A percentile compares a stretch with the other conserved stretches of the same genome.
phyloP scores from a whole-genome alignment of 441 rosid species.

The Mallotus japonicus region DNA sequence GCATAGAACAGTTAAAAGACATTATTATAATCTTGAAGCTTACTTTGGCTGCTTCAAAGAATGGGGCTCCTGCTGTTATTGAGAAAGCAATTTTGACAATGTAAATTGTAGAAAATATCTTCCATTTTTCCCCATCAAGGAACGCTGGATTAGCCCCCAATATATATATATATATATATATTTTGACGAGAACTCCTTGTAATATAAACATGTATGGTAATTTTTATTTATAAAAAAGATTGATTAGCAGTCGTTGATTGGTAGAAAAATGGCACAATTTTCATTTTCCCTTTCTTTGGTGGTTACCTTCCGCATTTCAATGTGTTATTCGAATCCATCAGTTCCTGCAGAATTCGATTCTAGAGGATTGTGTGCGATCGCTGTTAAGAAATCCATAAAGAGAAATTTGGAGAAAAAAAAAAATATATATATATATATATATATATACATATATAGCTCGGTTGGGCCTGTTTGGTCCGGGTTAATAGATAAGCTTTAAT shows the following conservation, averaged over 20 bases:
- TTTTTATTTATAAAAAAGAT: background rate
- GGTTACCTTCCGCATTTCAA: too few species aligned
- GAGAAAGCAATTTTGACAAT: slow-evolving; percentile 13
- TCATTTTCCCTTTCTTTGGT: too few species aligned
- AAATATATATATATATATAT: too few species aligned
- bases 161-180: too few species aligned
- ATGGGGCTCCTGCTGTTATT: background rate
- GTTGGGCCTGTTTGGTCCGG: too few species aligned
- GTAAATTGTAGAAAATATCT: slow-evolving; percentile 6
- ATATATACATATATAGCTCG: too few species aligned
- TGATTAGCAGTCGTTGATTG: background rate
- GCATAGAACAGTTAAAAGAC: background rate
- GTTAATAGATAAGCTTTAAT: too few species aligned
- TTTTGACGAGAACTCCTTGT: background rate
- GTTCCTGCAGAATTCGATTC: too few species aligned
- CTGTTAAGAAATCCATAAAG: too few species aligned
- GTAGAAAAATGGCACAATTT: background rate
- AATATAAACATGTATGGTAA: slow-evolving; percentile 3
- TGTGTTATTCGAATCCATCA: too few species aligned
- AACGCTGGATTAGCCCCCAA: background rate
- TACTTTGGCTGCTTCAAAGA: background rate
- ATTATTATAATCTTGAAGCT: background rate
- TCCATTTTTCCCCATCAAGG: background rate
- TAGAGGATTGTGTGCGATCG: too few species aligned
- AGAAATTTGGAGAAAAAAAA: too few species aligned